phyloP scores from a whole-genome alignment of 1,139 yeast species.

The Geotrichum bryndzae region DNA sequence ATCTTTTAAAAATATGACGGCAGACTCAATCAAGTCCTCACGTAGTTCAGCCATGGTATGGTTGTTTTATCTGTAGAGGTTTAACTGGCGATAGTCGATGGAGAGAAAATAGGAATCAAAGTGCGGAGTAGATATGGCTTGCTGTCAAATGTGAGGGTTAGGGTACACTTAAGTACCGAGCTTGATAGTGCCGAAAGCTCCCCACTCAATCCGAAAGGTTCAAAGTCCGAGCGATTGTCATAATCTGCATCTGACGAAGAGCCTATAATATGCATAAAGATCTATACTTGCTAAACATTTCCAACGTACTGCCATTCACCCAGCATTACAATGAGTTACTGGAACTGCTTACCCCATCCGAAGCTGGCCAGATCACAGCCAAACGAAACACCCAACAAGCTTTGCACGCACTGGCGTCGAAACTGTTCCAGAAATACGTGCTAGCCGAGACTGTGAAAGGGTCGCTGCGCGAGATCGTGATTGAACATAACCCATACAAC shows the following conservation, averaged over 20 bases:
- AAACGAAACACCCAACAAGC: neutral
- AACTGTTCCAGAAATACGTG: constrained; percentile 8
- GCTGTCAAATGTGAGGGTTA: neutral
- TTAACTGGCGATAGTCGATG: neutral
- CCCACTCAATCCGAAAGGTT: neutral
- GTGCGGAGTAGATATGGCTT: neutral
- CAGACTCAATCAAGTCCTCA: constrained; percentile 69
- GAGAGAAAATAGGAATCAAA: neutral
- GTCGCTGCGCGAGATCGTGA: neutral
- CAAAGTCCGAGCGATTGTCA: neutral
- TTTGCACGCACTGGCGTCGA: constrained; percentile 3
- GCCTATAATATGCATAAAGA: neutral
- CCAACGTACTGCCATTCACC: neutral
- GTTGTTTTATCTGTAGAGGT: neutral
- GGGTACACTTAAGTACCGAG: neutral
- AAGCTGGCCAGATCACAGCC: neutral
- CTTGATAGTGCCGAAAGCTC: neutral
- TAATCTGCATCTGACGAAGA: neutral
- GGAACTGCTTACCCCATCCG: neutral
- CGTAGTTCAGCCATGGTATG: constrained; percentile 37
- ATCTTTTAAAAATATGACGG: constrained; percentile 75
- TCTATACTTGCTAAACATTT: neutral
- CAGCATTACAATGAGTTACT: neutral
- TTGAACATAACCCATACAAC: neutral
- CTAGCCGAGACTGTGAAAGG: neutral